Conservation (phyloP, 495 filamentous ascomycete genomes). For the Lasiosphaeria miniovina region DNA sequence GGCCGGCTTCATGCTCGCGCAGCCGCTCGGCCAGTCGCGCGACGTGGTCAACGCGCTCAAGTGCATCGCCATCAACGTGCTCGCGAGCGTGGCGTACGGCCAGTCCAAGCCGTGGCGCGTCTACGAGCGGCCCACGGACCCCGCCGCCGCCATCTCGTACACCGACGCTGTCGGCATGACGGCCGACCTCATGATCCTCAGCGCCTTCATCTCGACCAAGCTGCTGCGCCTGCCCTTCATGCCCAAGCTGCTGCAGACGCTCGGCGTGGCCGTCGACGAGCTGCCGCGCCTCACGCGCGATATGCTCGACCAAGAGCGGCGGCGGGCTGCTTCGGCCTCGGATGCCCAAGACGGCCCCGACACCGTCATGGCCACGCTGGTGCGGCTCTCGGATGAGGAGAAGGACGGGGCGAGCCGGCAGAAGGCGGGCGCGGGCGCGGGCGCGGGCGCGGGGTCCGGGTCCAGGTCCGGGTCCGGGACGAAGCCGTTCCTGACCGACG, state of each 20-base stretch:
- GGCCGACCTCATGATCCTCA: constrained; percentile 28
- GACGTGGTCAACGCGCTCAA: constrained; percentile 27
- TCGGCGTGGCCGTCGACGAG: constrained; percentile 27
- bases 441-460: no score
- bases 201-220: constrained; percentile 30
- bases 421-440: no score
- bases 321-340: constrained; percentile 1
- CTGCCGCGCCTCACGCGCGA: constrained; percentile 24
- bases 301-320: constrained; percentile 35
- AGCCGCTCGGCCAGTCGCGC: constrained; percentile 21
- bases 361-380: constrained; percentile 40
- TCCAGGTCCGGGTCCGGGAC: no score
- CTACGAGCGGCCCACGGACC: constrained; percentile 13
- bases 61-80: constrained; percentile 41
- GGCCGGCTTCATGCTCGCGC: constrained; percentile 22
- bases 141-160: constrained; percentile 31
- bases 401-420: neutral
- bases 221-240: constrained; percentile 32
- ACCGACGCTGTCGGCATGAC: constrained; percentile 34
- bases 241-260: constrained; percentile 24
- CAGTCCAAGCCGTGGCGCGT: constrained; percentile 31
- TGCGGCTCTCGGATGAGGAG: constrained; percentile 21
- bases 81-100: constrained; percentile 39
- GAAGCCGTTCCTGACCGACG: constrained; percentile 31
- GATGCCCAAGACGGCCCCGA: constrained; percentile 11